These are phyloP conservation scores for Oryza glaberrima DNA, from an alignment of 176 grass and related monocot species.

Conservation along the genomic window DNA sequence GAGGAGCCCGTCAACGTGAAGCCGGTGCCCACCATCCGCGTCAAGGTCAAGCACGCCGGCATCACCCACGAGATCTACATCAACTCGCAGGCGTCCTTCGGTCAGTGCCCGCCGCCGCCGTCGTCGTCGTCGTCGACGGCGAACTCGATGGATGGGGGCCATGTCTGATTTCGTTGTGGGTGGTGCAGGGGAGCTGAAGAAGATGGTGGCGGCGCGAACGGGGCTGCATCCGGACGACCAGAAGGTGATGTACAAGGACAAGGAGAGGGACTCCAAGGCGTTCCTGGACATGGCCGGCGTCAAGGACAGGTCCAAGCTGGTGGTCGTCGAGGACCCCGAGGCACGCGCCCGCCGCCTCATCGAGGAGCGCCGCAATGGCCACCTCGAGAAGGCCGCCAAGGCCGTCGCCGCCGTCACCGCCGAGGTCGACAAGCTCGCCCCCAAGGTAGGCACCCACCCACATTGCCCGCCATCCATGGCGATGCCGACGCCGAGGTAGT, in stretches of 20 bases:
- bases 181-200: slow-evolving; percentile 82
- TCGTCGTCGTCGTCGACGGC: background rate
- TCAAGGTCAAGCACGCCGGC: slow-evolving; percentile 83
- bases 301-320: slow-evolving; percentile 89
- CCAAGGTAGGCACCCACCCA: slow-evolving; percentile 56
- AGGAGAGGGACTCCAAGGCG: slow-evolving; percentile 80
- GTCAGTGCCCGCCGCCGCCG: background rate
- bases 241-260: slow-evolving; percentile 87
- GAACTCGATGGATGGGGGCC: background rate
- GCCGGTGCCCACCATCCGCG: slow-evolving; percentile 80
- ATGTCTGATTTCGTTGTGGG: background rate
- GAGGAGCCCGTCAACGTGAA: slow-evolving; percentile 51
- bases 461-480: slow-evolving; percentile 22
- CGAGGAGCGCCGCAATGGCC: slow-evolving; percentile 65
- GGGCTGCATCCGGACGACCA: slow-evolving; percentile 85
- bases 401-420: slow-evolving; percentile 69
- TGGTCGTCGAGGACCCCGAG: slow-evolving; percentile 74
- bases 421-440: slow-evolving; percentile 87
- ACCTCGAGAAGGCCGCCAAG: slow-evolving; percentile 72
- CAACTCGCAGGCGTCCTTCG: slow-evolving; percentile 82
- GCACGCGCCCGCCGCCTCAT: slow-evolving; percentile 83
- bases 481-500: background rate
- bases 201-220: slow-evolving; percentile 68
- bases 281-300: slow-evolving; percentile 88
- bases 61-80: slow-evolving; percentile 95